Base-by-base conservation (phyloP, 116 monocot genomes). In the Cymodocea nodosa region DNA sequence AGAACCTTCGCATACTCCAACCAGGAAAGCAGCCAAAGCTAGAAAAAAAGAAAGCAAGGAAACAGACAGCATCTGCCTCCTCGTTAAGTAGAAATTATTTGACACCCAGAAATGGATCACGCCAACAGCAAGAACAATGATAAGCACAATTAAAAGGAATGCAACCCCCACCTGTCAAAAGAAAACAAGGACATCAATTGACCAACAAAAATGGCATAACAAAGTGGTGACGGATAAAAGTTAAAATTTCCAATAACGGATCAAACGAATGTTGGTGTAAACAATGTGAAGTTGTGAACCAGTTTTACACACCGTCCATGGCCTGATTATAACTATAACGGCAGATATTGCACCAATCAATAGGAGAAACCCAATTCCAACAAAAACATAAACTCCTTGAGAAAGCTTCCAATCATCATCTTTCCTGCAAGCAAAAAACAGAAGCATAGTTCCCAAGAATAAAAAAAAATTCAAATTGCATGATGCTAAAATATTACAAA, bases 351-450 rank as follows among this genome's bases (percentile, higher is more conserved):
- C 92, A 79, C 92, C 86, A 73, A 88, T 62, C 77, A 98, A 68
- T 61, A 98, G 80, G 52, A 84, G 62, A 69, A 98, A 70, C 7
- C 98, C 98, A 71, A 92, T 89, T 67, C 80, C 67, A 62, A 86
- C 79, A 82, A 98, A 98, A 2, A 88, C 76, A 81, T 82, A 98
- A 39, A 89, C 84, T 62, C 92, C 98, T 71, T 60, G 70, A 56
- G 92, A 89, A 66, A 88, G 75, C 70, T 89, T 98, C 98, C 98
- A 98, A 63, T 85, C 82, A 81, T 98, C 98, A 86, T 98, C 98
- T 78, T 98, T 98, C 98, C 98, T 98, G 84, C 39, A 69, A 68
- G 77, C 39, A 17, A 62, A 2, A n/a, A 50, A 65, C 15, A 48
- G 4, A 65, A 14, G 6, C 65, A 24, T 51, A 48, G 23, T 22